A percentile compares a stretch with the other conserved stretches of the same genome.
phyloP scores from a whole-genome alignment of 148 eudicot species.

The Rhododendron simsii region DNA sequence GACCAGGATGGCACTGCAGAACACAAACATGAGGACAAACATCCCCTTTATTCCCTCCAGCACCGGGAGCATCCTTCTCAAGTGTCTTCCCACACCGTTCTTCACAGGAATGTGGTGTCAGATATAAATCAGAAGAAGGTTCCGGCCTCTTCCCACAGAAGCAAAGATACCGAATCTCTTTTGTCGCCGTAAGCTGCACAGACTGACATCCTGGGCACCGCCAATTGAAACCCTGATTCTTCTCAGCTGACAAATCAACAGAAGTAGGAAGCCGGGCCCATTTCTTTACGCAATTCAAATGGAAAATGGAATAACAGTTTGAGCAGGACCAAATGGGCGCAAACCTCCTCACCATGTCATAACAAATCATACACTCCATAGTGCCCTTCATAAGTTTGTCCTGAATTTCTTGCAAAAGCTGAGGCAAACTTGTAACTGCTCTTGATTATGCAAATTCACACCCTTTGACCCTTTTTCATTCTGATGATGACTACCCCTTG shows the following conservation, averaged over 20 bases:
- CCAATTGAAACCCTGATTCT: conserved; percentile 86
- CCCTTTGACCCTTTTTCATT: conserved; percentile 20
- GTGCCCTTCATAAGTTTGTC: conserved; percentile 76
- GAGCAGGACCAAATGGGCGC: conserved; percentile 91
- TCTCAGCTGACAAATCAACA: conserved; percentile 68
- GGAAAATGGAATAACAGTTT: conserved; percentile 86
- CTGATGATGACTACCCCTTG: conserved; percentile 18
- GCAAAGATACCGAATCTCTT: conserved; percentile 77
- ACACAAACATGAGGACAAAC: conserved; percentile 90
- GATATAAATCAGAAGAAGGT: conserved; percentile 81
- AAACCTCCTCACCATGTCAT: conserved; percentile 86
- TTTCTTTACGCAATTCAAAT: conserved; percentile 81
- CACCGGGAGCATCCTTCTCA: conserved; percentile 54
- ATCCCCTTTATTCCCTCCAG: conserved; percentile 45
- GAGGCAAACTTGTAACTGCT: conserved; percentile 44
- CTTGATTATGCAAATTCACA: conserved; percentile 7
- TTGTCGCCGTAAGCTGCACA: conserved; percentile 66
- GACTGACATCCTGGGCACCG: conserved; percentile 96
- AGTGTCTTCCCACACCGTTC: conserved; percentile 90
- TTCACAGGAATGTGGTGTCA: conserved; percentile 95
- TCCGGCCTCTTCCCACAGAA: conserved; percentile 96
- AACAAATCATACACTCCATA: conserved; percentile 97
- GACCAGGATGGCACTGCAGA: conserved; percentile 94
- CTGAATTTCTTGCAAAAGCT: conserved; percentile 88
- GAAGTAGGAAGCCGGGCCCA: conserved; percentile 97